Evolutionary conservation across 2,329 filamentous ascomycete species (phyloP).

Genomic region (Botrytis cinerea): DNA sequence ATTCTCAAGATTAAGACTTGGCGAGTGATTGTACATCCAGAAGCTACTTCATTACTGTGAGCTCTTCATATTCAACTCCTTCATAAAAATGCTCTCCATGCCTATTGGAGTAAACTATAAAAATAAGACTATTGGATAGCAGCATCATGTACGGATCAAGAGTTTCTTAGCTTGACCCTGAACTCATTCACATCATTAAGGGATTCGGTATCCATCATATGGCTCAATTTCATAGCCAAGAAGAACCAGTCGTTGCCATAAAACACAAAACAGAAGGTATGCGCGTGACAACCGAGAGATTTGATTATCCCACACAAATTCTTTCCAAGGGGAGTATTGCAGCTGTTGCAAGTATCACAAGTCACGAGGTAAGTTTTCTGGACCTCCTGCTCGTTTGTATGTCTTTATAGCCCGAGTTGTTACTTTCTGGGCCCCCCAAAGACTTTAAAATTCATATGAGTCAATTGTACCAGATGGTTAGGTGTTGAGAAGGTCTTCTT

Average conservation of each 20-base stretch:
- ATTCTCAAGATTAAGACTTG: background rate
- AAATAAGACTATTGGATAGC: slow-evolving; percentile 7
- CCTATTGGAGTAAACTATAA: background rate
- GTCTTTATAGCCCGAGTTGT: background rate
- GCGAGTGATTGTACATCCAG: background rate
- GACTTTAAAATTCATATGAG: slow-evolving; percentile 10
- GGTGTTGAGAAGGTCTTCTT: background rate
- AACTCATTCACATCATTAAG: background rate
- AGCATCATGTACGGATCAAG: slow-evolving; percentile 14
- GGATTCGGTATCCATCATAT: slow-evolving; percentile 14
- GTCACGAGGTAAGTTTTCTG: background rate
- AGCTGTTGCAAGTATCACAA: slow-evolving; percentile 16
- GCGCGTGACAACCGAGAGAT: slow-evolving; percentile 12
- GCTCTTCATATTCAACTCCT: background rate
- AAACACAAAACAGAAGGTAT: background rate
- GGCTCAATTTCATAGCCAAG: slow-evolving; percentile 1
- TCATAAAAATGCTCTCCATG: background rate
- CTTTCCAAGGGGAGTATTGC: slow-evolving; percentile 7
- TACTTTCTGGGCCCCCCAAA: slow-evolving; percentile 7
- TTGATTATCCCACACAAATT: background rate
- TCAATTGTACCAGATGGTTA: slow-evolving; percentile 8
- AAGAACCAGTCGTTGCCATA: slow-evolving; percentile 4
- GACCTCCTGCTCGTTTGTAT: background rate
- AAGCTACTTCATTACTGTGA: slow-evolving; percentile 14
- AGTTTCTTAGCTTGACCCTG: background rate